Percentiles rank a stretch among this genome's conserved stretches.
phyloP scores from a whole-genome alignment of 345 rosid species.

The Acer saccharum region DNA sequence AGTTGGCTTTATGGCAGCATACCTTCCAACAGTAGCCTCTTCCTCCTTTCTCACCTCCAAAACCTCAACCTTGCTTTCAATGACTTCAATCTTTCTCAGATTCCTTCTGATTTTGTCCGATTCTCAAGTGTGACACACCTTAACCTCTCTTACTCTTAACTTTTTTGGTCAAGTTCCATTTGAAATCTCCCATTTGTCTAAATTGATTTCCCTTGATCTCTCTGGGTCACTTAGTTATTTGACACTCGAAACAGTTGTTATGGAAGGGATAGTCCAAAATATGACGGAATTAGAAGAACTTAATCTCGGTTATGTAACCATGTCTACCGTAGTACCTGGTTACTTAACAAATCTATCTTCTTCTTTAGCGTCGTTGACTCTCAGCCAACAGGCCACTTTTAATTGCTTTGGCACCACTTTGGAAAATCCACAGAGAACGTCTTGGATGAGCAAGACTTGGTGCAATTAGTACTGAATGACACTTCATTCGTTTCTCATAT shows the following conservation, averaged over 20 bases:
- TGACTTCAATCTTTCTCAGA: constrained; percentile 1
- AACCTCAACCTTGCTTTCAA: constrained; percentile 31
- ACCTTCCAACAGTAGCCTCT: constrained; percentile 22
- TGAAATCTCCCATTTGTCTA: too few relatives aligned
- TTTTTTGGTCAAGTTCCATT: too few relatives aligned
- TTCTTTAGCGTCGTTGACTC: background rate
- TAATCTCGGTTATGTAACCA: background rate
- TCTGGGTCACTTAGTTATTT: background rate
- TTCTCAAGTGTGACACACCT: too few relatives aligned
- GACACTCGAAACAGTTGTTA: background rate
- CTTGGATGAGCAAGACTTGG: too few relatives aligned
- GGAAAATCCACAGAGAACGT: too few relatives aligned
- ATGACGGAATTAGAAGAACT: background rate
- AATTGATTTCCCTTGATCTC: constrained; percentile 13
- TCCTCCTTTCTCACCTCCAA: constrained; percentile 22
- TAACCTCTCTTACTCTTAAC: too few relatives aligned
- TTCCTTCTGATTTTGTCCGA: background rate
- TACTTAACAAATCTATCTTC: background rate
- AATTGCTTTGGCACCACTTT: too few relatives aligned
- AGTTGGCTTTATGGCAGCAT: constrained; percentile 14
- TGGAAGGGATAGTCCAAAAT: too few relatives aligned
- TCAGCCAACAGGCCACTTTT: too few relatives aligned
- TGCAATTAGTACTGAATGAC: too few relatives aligned
- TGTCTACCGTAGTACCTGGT: background rate
- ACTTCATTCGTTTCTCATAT: too few relatives aligned